phyloP scores from a whole-genome alignment of 169 alveolate genomes.

The Cyclospora cayetanensis region DNA sequence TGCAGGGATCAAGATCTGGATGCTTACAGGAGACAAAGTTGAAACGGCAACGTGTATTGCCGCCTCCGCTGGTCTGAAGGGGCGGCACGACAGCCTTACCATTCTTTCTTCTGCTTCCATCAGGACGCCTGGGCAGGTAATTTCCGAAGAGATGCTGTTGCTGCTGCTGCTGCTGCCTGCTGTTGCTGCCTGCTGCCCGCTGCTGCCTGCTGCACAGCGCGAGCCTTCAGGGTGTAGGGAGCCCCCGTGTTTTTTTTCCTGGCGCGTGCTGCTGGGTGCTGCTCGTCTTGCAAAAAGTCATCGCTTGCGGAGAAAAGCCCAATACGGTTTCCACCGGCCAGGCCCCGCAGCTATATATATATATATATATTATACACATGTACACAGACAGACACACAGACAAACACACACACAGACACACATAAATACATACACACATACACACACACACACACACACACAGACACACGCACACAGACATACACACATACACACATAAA shows the following conservation, averaged over 20 bases:
- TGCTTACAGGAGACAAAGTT: slow-evolving; percentile 99
- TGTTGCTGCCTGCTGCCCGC: too few species aligned
- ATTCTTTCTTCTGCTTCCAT: background rate
- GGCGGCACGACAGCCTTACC: slow-evolving; percentile 33
- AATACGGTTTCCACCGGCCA: background rate
- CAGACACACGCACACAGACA: background rate
- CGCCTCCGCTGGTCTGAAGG: slow-evolving; percentile 95
- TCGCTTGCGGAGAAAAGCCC: too few species aligned
- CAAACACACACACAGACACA: too few species aligned
- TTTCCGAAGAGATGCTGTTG: background rate
- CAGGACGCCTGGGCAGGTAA: slow-evolving; percentile 41
- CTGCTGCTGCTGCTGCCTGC: background rate
- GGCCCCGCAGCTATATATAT: background rate
- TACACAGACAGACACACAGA: too few species aligned
- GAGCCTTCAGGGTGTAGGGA: too few species aligned
- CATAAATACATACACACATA: too few species aligned
- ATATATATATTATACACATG: too few species aligned
- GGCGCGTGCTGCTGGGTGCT: too few species aligned
- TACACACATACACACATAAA: too few species aligned
- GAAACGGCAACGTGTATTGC: slow-evolving; percentile 99
- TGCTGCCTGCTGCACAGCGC: too few species aligned
- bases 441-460: background rate
- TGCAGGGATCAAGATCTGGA: slow-evolving; percentile 98
- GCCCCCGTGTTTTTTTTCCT: too few species aligned
- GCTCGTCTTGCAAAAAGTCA: too few species aligned